Evolutionary conservation across 805 yeast genomes (phyloP).

Genomic region (Wickerhamiella kurtzmanii): DNA sequence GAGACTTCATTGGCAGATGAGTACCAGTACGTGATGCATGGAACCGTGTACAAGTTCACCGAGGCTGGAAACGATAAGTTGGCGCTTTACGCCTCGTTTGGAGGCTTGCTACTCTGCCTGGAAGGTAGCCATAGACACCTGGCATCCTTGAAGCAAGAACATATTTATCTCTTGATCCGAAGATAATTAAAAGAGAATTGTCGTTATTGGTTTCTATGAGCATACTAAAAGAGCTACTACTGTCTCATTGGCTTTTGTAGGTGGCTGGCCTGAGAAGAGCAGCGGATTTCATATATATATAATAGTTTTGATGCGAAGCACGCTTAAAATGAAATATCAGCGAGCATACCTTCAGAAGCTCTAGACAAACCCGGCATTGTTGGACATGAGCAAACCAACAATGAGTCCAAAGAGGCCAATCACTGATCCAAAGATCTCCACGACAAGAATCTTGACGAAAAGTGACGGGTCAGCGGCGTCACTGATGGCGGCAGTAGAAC

Average conservation of each 20-base stretch:
- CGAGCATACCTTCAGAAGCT: no score
- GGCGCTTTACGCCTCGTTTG: conserved; percentile 87
- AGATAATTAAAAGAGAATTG: no score
- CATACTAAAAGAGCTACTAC: no score
- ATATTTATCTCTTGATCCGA: conserved; percentile 81
- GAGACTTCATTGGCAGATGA: conserved; percentile 88
- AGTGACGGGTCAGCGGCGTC: conserved; percentile 95
- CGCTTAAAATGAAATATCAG: no score
- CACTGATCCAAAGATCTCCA: conserved; percentile 94
- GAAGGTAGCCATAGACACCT: conserved; percentile 91
- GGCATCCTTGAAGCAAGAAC: conserved; percentile 83
- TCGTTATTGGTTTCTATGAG: no score
- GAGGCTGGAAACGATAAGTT: conserved; percentile 53
- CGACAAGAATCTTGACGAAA: conserved; percentile 89
- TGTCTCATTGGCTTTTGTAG: no score
- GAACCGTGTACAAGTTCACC: conserved; percentile 92
- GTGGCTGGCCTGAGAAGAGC: no score
- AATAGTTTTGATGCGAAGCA: no score
- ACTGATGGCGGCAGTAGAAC: conserved; percentile 95
- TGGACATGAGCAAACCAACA: conserved; percentile 95
- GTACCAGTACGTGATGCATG: conserved; percentile 96
- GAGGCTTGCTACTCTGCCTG: conserved; percentile 83
- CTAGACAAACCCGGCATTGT: conserved; percentile 44
- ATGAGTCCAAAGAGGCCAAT: conserved; percentile 94
- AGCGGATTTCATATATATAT: no score